Evolutionary conservation across 768 basidiomycete species (phyloP), one percentile per base, ranked within the genome.

Genomic region (Saitozyma sp.): DNA sequence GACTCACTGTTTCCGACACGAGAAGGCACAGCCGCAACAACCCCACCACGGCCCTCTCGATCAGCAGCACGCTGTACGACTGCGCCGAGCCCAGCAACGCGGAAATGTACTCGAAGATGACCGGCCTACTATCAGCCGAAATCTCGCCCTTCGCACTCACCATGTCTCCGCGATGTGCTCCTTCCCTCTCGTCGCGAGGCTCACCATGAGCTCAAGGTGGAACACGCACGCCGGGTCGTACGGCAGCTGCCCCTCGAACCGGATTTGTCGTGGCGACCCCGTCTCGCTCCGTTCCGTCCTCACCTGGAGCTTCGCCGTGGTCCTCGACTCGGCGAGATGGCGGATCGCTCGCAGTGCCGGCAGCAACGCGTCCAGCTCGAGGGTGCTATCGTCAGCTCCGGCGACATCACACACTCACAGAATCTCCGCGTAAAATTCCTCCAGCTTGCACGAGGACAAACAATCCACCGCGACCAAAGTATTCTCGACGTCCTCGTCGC

Each of bases 191-290:
- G 85, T 87, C 1, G 89, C 84, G 46, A 98, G 86, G 78, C 92
- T 95, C 67, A 92, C 87, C 89, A 97, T 95, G 54, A 87, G 90
- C 79, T 99, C 96, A 64, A 98, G 80, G 43, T 98, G 86, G 81
- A 97, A 95, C 0, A 96, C 88, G 8, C 93, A 91, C 3, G 92
- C 91, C 10, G 96, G 92, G 76, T 99, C 96, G 70, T 98, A 99
- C 9, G 94, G 87, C 9, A 95, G 80, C 55, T 88, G 84, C 57
- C 84, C 73, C 9, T 78, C 78, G 50, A 67, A 49, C 58, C 65
- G 17, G 46, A 39, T 50, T 1, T 66, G 55, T 29, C 60, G 49
- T 0, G 74, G 66, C 14, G 74, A 67, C 16, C 70, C 62, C 55
- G 60, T 66, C 67, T 74, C 61, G 56, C 62, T 43, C 40, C 65